Percentiles rank a stretch among this genome's conserved stretches.
Evolutionary conservation across 192 early-diverging fungal genomes (phyloP).

Genomic region (Backusella mclennaniae): DNA sequence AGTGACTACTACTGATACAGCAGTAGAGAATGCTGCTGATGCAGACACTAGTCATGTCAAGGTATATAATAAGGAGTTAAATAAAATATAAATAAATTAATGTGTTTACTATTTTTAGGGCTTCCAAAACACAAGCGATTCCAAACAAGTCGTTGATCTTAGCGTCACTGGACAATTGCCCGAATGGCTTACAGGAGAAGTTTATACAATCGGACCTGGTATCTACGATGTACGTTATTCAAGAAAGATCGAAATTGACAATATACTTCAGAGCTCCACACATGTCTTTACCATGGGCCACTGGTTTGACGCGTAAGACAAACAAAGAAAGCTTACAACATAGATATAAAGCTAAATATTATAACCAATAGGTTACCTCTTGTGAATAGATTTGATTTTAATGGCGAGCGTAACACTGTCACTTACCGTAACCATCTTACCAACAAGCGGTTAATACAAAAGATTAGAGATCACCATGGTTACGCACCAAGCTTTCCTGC

Average conservation of each 20-base stretch:
- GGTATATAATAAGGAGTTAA: neutral
- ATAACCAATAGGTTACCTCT: slow-evolving; percentile 54
- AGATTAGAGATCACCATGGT: slow-evolving; percentile 72
- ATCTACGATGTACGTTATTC: slow-evolving; percentile 65
- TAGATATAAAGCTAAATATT: neutral
- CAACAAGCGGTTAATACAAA: slow-evolving; percentile 54
- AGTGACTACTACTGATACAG: neutral
- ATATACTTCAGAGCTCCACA: slow-evolving; percentile 65
- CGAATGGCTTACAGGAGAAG: slow-evolving; percentile 64
- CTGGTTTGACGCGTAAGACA: slow-evolving; percentile 67
- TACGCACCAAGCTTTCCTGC: slow-evolving; percentile 66
- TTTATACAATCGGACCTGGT: slow-evolving; percentile 67
- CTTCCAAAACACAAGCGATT: slow-evolving; percentile 25
- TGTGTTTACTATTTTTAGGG: slow-evolving; percentile 18
- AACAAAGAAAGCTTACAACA: neutral
- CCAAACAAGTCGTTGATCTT: slow-evolving; percentile 33
- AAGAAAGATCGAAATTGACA: slow-evolving; percentile 54
- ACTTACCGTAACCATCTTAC: slow-evolving; percentile 61
- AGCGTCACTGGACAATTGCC: slow-evolving; percentile 59
- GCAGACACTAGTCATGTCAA: neutral
- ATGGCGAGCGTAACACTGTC: slow-evolving; percentile 53
- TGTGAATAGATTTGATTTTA: slow-evolving; percentile 64
- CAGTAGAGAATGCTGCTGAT: neutral
- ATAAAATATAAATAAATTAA: neutral
- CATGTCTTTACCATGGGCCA: slow-evolving; percentile 67